These are phyloP conservation scores for Dysphania ambrosioides DNA, from an alignment of 148 eudicot genomes.

Conservation along the genomic window DNA sequence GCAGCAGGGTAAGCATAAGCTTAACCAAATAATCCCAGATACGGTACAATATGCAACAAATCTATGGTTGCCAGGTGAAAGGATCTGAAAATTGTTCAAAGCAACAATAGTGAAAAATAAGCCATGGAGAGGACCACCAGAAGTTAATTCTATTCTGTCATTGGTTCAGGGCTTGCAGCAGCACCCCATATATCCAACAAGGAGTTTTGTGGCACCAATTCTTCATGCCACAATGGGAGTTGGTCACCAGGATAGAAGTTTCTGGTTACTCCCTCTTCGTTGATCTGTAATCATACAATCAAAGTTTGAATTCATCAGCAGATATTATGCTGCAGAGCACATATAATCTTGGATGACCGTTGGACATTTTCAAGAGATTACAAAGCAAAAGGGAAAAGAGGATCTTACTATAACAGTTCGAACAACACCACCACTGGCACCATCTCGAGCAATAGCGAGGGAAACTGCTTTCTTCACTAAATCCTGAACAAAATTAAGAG, in stretches of 20 bases:
- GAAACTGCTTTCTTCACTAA: constrained; percentile 92
- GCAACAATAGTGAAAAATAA: background rate
- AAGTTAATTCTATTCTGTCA: constrained; percentile 39
- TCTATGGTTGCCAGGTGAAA: background rate
- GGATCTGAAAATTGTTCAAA: background rate
- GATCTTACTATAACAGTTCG: constrained; percentile 81
- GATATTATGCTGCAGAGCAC: too few species aligned
- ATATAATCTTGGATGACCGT: too few species aligned
- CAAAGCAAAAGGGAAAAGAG: background rate
- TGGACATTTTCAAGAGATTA: too few species aligned
- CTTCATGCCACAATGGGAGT: constrained; percentile 82
- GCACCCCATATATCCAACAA: constrained; percentile 54
- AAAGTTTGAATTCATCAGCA: background rate
- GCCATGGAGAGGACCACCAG: background rate
- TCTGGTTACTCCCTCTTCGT: constrained; percentile 64
- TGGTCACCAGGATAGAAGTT: constrained; percentile 78
- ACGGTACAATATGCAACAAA: background rate
- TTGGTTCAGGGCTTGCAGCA: constrained; percentile 52
- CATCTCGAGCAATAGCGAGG: constrained; percentile 98
- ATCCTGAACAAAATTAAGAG: constrained; percentile 38
- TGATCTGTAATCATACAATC: constrained; percentile 42
- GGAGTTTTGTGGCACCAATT: constrained; percentile 62
- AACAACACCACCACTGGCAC: constrained; percentile 97
- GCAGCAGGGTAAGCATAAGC: background rate
- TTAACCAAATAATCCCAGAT: constrained; percentile 6